phyloP scores from a whole-genome alignment of 2,329 filamentous ascomycete species.

The Alternaria hordeiaustralica region DNA sequence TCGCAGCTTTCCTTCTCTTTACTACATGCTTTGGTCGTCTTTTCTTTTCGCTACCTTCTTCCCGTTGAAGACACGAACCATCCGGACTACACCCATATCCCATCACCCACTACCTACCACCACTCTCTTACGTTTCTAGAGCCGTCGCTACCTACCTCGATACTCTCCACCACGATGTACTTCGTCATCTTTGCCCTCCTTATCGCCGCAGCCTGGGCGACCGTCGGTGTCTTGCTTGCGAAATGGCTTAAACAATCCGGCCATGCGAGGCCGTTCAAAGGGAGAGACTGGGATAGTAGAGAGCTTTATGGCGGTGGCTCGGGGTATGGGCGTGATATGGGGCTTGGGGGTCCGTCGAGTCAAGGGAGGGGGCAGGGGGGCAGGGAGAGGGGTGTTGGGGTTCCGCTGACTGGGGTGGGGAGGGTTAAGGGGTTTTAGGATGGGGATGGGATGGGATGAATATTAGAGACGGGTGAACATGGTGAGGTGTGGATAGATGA shows the following conservation, averaged over 20 bases:
- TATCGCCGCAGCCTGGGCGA: constrained; percentile 23
- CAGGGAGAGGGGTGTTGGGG: constrained; percentile 6
- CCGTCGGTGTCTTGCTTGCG: constrained; percentile 24
- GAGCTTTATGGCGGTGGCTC: constrained; percentile 17
- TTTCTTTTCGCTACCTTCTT: no score
- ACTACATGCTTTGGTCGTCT: background rate
- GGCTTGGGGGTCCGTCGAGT: background rate
- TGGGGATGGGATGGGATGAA: no score
- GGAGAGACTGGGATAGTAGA: constrained; percentile 3
- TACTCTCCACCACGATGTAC: constrained; percentile 5
- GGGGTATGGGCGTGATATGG: constrained; percentile 11
- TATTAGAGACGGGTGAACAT: no score
- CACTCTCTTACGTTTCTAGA: no score
- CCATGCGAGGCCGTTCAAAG: constrained; percentile 18
- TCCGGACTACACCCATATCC: no score
- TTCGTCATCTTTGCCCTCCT: constrained; percentile 22
- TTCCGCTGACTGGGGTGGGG: constrained; percentile 22
- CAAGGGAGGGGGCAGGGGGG: background rate
- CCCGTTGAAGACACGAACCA: no score
- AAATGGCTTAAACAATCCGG: constrained; percentile 28
- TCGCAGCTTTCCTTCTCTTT: background rate
- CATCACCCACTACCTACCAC: no score
- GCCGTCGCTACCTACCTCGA: no score
- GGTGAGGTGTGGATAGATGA: no score
- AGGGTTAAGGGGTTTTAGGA: constrained; percentile 24